These are phyloP conservation scores for Phytophthora capsici DNA, from an alignment of 352 stramenopile genomes.

Conservation along the genomic window DNA sequence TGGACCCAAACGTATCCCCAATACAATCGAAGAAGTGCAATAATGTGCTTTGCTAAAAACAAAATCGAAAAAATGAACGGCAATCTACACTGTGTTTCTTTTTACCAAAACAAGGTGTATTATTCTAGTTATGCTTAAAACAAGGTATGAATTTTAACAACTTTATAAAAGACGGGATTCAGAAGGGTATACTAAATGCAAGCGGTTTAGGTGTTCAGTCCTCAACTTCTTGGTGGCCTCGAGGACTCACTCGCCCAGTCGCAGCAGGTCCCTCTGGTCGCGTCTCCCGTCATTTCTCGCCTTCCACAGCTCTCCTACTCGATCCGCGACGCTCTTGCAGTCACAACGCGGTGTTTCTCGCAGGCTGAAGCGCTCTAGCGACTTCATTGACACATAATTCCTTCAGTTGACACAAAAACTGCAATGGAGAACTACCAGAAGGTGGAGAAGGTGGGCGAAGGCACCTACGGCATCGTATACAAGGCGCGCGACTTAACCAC, in stretches of 20 bases:
- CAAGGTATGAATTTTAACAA: not conserved
- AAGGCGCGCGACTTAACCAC: constrained; percentile 93
- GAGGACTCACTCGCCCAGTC: constrained; percentile 19
- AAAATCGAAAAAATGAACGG: no score
- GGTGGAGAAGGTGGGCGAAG: constrained; percentile 91
- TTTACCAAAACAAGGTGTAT: constrained; percentile 6
- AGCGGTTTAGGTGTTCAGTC: constrained; percentile 24
- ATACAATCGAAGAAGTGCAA: no score
- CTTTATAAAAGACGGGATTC: not conserved
- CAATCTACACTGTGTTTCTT: no score
- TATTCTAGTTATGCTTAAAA: not conserved
- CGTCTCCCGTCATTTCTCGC: not conserved
- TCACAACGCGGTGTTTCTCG: constrained; percentile 9
- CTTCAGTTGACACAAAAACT: not conserved
- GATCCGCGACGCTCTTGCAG: not conserved
- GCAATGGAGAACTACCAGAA: constrained; percentile 89
- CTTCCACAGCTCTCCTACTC: not conserved
- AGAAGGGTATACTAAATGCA: constrained; percentile 8
- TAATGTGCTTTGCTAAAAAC: no score
- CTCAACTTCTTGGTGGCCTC: constrained; percentile 30
- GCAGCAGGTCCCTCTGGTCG: not conserved
- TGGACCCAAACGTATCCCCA: not conserved
- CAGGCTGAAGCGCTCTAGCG: not conserved
- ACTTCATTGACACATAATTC: not conserved
- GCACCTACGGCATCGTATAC: constrained; percentile 98